phyloP scores from a whole-genome alignment of 257 asterid species.

The Salvia splendens region DNA sequence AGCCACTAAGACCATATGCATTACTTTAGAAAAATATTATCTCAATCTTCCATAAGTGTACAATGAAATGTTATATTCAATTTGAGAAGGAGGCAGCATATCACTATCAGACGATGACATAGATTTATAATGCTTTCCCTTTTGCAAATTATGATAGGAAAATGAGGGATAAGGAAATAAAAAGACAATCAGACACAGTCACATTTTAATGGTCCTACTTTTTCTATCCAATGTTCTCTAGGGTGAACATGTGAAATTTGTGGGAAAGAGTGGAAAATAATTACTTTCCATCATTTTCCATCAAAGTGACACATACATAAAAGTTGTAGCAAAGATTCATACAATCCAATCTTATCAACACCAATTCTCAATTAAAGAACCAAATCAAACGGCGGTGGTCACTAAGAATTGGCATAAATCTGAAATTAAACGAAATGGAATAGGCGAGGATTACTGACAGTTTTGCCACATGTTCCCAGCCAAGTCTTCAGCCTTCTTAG shows the following conservation, averaged over 20 bases:
- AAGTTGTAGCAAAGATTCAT: not conserved
- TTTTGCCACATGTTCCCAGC: constrained; percentile 98
- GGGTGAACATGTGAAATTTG: too few species aligned
- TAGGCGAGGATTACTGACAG: constrained; percentile 46
- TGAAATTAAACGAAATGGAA: not conserved
- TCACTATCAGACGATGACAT: too few species aligned
- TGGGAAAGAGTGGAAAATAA: too few species aligned
- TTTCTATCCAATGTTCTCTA: too few species aligned
- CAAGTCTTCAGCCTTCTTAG: constrained; percentile 75
- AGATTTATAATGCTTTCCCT: too few species aligned
- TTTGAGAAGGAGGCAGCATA: not conserved
- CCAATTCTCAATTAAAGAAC: too few species aligned
- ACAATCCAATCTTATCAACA: not conserved
- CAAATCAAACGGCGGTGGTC: not conserved
- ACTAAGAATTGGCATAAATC: not conserved
- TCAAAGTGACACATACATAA: too few species aligned
- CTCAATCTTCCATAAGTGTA: not conserved
- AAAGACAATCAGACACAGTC: too few species aligned
- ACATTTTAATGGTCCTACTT: too few species aligned
- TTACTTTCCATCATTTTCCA: too few species aligned
- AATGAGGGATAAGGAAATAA: too few species aligned
- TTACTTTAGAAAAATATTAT: not conserved
- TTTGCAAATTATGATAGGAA: too few species aligned
- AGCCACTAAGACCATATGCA: not conserved
- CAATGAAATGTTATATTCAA: not conserved